phyloP scores from a whole-genome alignment of 2,329 filamentous ascomycete species.

The Colletotrichum sp. region DNA sequence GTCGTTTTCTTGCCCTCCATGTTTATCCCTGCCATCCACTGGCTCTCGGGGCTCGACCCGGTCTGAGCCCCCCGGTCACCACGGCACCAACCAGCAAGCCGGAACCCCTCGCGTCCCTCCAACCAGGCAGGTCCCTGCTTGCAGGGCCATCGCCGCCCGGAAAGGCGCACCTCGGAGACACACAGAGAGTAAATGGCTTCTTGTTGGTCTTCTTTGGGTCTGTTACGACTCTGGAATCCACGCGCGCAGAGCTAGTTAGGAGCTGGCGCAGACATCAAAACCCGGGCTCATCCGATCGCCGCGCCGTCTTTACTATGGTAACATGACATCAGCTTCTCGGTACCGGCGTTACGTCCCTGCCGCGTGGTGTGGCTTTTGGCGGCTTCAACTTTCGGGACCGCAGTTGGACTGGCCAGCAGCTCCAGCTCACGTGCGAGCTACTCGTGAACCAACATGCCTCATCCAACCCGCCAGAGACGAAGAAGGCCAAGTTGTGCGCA shows the following conservation, averaged over 20 bases:
- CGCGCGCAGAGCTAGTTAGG: background rate
- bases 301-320: background rate
- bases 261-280: background rate
- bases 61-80: background rate
- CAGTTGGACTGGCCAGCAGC: background rate
- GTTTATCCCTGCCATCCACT: conserved; percentile 1
- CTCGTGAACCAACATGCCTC: background rate
- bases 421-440: background rate
- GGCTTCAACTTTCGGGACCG: background rate
- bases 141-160: background rate
- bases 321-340: background rate
- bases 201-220: background rate
- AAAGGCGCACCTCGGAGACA: background rate
- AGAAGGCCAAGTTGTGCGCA: background rate
- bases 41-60: background rate
- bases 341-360: background rate
- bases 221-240: background rate
- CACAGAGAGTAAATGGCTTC: background rate
- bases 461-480: background rate
- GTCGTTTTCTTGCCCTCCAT: background rate
- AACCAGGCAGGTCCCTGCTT: conserved; percentile 1
- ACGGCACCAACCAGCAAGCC: conserved; percentile 4
- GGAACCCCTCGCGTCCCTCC: background rate
- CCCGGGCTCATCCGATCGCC: background rate
- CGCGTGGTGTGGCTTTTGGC: background rate